Evolutionary conservation across 257 asterid genomes (phyloP).

Genomic region (Nicotiana tabacum): DNA sequence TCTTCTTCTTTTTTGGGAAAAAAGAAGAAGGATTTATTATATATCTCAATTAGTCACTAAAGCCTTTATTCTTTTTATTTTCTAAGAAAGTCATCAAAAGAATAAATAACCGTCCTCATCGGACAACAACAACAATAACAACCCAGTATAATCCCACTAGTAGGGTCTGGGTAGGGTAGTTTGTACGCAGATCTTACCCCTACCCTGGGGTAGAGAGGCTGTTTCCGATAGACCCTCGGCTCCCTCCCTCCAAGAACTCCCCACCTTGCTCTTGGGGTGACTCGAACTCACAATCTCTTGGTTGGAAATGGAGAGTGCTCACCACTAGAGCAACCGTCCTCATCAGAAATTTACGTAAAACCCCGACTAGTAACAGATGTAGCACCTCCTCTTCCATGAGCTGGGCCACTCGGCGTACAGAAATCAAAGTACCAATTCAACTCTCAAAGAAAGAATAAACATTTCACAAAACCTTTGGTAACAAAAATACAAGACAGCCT

Average conservation of each 20-base stretch:
- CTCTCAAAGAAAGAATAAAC: neutral
- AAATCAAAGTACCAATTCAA: neutral
- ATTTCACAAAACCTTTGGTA: neutral
- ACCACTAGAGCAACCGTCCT: neutral
- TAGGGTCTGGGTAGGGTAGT: no score
- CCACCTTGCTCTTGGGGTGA: no score
- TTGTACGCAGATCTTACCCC: no score
- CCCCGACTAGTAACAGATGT: slow-evolving; percentile 33
- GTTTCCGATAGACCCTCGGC: no score
- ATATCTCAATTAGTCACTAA: neutral
- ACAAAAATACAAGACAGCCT: neutral
- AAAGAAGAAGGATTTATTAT: neutral
- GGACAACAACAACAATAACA: no score
- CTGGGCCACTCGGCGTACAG: slow-evolving; percentile 30
- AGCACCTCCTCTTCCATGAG: slow-evolving; percentile 51
- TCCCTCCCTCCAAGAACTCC: no score
- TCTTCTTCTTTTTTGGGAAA: no score
- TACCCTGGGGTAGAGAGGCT: no score
- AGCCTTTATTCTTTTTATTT: neutral
- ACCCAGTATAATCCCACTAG: no score
- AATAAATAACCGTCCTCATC: neutral
- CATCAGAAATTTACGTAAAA: slow-evolving; percentile 40
- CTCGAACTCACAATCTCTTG: no score
- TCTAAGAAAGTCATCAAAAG: neutral
- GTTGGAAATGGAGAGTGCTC: no score